Evolutionary conservation across 495 filamentous ascomycete species (phyloP).

Genomic region (Aspergillus taichungensis): DNA sequence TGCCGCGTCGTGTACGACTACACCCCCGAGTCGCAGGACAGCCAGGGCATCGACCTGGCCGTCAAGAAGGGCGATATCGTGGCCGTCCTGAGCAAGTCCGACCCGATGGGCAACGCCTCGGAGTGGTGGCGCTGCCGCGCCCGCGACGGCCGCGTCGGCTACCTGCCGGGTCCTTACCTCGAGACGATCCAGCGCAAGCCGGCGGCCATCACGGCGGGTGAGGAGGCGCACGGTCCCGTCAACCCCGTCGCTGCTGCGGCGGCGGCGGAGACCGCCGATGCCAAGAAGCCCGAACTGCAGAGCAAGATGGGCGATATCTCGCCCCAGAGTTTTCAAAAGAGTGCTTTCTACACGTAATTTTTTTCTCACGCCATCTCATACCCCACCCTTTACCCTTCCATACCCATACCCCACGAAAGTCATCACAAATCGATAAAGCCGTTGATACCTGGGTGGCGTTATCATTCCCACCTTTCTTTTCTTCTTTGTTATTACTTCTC

Average conservation of each 20-base stretch:
- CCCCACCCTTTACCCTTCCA: background rate
- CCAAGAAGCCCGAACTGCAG: slow-evolving; percentile 33
- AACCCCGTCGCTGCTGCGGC: slow-evolving; percentile 50
- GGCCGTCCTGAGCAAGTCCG: slow-evolving; percentile 84
- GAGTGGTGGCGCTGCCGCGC: slow-evolving; percentile 98
- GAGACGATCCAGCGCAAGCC: slow-evolving; percentile 70
- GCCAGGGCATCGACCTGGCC: slow-evolving; percentile 71
- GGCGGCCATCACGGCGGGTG: slow-evolving; percentile 41
- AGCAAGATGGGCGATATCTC: slow-evolving; percentile 54
- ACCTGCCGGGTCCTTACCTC: slow-evolving; percentile 81
- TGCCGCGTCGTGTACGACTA: slow-evolving; percentile 93
- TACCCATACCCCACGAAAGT: no score
- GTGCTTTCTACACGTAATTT: slow-evolving; percentile 58
- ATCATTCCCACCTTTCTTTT: background rate
- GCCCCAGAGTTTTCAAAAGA: slow-evolving; percentile 84
- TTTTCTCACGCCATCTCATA: background rate
- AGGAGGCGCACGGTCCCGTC: slow-evolving; percentile 41
- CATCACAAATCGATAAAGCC: no score
- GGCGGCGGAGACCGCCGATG: slow-evolving; percentile 13
- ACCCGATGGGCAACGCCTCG: slow-evolving; percentile 82
- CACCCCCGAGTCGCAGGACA: slow-evolving; percentile 59
- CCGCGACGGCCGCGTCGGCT: slow-evolving; percentile 84
- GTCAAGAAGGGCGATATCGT: slow-evolving; percentile 96
- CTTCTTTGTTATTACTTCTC: background rate
- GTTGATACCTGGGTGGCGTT: no score